Evolutionary conservation across 257 asterid species (phyloP).

Genomic region (Scutellaria galericulata): DNA sequence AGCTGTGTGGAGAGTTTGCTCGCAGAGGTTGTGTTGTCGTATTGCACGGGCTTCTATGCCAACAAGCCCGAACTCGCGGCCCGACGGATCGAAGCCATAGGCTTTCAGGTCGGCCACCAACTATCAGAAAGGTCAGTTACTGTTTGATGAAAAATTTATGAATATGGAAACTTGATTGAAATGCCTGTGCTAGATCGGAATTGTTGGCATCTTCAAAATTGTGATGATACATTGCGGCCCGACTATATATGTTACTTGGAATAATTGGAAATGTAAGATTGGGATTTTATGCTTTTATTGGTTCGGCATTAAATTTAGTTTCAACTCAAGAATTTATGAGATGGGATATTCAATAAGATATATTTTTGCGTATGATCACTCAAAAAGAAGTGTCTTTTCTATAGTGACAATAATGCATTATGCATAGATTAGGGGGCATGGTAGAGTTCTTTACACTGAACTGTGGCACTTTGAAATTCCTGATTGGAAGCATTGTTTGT

Average conservation of each 20-base stretch:
- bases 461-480: neutral
- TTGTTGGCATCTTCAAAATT: neutral
- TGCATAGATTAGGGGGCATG: neutral
- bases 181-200: neutral
- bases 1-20: conserved; percentile 94
- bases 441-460: neutral
- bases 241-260: neutral
- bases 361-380: neutral
- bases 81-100: conserved; percentile 94
- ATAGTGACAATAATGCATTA: neutral
- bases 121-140: conserved; percentile 70
- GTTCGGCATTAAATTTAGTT: too few relatives aligned
- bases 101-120: conserved; percentile 96
- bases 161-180: neutral
- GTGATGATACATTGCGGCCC: neutral
- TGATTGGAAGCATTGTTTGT: neutral
- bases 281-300: too few relatives aligned
- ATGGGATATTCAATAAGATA: too few relatives aligned
- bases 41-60: conserved; percentile 82
- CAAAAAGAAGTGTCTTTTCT: too few relatives aligned
- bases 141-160: neutral
- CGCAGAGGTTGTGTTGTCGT: conserved; percentile 79
- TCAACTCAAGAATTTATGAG: too few relatives aligned
- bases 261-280: too few relatives aligned
- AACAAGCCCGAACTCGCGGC: conserved; percentile 95